Conservation (phyloP, 768 basidiomycete species). For the Rhodocollybia butyracea region DNA sequence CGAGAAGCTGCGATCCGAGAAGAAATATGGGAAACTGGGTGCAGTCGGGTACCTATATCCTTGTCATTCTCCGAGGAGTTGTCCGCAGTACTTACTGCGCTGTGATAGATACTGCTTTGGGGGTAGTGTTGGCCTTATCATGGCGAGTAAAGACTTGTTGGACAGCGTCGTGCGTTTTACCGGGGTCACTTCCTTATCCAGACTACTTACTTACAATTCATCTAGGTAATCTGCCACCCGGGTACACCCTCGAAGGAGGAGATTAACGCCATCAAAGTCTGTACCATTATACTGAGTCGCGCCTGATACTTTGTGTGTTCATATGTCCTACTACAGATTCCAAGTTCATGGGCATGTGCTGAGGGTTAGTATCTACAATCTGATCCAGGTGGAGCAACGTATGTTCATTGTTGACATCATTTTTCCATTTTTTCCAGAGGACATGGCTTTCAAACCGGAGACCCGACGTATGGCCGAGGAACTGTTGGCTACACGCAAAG, state of each 20-base stretch:
- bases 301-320: neutral
- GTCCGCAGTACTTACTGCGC: neutral
- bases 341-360: slow-evolving; percentile 17
- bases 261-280: slow-evolving; percentile 32
- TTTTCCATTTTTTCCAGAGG: slow-evolving; percentile 25
- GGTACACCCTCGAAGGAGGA: slow-evolving; percentile 29
- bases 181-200: no score
- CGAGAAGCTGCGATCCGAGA: slow-evolving; percentile 30
- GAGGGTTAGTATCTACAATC: slow-evolving; percentile 8
- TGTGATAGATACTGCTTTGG: slow-evolving; percentile 40
- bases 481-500: slow-evolving; percentile 32
- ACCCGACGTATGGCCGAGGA: slow-evolving; percentile 33
- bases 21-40: slow-evolving; percentile 40
- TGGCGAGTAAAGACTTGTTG: slow-evolving; percentile 33
- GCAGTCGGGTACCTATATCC: slow-evolving; percentile 36
- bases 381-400: neutral
- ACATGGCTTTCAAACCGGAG: slow-evolving; percentile 29
- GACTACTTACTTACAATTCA: no score
- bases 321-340: slow-evolving; percentile 9
- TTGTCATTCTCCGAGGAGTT: slow-evolving; percentile 1
- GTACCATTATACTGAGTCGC: neutral
- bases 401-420: neutral
- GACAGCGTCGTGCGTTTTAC: slow-evolving; percentile 35
- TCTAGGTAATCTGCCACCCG: slow-evolving; percentile 44
- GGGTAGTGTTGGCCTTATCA: slow-evolving; percentile 32